phyloP scores from a whole-genome alignment of 108 stramenopile genomes.

The Skeletonema marinoi region DNA sequence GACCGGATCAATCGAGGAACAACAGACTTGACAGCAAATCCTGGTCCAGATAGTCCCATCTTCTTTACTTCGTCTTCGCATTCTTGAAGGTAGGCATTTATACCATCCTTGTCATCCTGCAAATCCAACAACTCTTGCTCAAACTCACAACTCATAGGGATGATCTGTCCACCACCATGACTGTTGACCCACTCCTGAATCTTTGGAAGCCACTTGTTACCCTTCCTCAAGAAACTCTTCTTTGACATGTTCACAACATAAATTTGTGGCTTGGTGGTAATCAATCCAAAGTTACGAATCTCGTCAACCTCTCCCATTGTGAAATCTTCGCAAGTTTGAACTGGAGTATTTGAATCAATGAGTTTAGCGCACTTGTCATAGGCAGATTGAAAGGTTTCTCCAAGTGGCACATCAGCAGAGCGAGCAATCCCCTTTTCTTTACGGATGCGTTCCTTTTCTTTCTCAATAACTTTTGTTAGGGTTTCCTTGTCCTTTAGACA shows the following conservation, averaged over 20 bases:
- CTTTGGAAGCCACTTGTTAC: slow-evolving; percentile 94
- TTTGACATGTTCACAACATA: slow-evolving; percentile 96
- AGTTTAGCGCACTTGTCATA: slow-evolving; percentile 80
- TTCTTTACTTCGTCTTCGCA: slow-evolving; percentile 81
- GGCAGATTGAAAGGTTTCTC: slow-evolving; percentile 71
- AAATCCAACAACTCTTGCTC: slow-evolving; percentile 90
- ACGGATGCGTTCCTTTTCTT: slow-evolving; percentile 77
- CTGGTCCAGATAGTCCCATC: slow-evolving; percentile 86
- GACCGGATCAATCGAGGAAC: slow-evolving; percentile 96
- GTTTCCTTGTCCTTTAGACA: slow-evolving; percentile 91
- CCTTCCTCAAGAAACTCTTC: slow-evolving; percentile 96
- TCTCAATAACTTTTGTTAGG: slow-evolving; percentile 65
- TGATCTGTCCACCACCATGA: slow-evolving; percentile 96
- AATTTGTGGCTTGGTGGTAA: slow-evolving; percentile 98
- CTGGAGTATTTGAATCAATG: slow-evolving; percentile 82
- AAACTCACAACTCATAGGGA: slow-evolving; percentile 98
- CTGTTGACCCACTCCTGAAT: slow-evolving; percentile 94
- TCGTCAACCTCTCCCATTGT: slow-evolving; percentile 83
- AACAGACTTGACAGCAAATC: slow-evolving; percentile 86
- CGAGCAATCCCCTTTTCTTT: slow-evolving; percentile 87
- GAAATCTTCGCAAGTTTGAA: slow-evolving; percentile 83
- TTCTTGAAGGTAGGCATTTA: slow-evolving; percentile 81
- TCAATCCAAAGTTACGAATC: slow-evolving; percentile 88
- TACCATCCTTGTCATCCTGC: slow-evolving; percentile 69
- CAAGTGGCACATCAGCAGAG: slow-evolving; percentile 64